These are phyloP conservation scores for Ophiocytium majus DNA, from an alignment of 352 stramenopile species.

Conservation along the genomic window DNA sequence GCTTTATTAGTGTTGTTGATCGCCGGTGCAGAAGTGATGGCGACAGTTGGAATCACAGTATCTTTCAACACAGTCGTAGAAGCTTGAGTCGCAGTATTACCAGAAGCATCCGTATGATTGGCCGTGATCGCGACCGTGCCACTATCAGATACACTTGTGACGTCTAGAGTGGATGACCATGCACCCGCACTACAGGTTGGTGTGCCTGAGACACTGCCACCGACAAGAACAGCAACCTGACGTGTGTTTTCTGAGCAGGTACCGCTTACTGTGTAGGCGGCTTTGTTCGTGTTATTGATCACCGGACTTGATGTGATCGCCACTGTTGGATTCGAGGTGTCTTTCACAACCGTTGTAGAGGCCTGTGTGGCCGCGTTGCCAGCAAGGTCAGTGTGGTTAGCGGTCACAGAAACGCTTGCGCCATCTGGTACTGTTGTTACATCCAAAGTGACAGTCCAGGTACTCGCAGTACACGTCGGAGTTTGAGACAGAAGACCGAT, in stretches of 20 bases:
- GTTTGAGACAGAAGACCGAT: neutral
- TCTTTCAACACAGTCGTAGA: neutral
- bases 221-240: neutral
- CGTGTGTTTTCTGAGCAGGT: neutral
- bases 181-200: neutral
- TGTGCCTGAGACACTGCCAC: neutral
- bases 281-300: neutral
- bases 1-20: neutral
- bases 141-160: neutral
- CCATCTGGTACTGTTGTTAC: neutral
- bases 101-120: slow-evolving; percentile 3
- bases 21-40: neutral
- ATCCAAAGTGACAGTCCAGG: slow-evolving; percentile 2
- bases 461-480: neutral
- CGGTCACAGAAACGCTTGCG: neutral
- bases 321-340: neutral
- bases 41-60: neutral
- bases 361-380: slow-evolving; percentile 9
- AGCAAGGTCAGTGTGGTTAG: neutral
- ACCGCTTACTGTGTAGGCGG: neutral
- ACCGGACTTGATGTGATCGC: neutral
- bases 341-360: neutral
- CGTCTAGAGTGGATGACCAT: neutral
- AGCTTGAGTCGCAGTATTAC: neutral
- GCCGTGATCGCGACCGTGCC: neutral